phyloP scores from a whole-genome alignment of 495 filamentous ascomycete genomes.

The Tetracladium marchalianum region DNA sequence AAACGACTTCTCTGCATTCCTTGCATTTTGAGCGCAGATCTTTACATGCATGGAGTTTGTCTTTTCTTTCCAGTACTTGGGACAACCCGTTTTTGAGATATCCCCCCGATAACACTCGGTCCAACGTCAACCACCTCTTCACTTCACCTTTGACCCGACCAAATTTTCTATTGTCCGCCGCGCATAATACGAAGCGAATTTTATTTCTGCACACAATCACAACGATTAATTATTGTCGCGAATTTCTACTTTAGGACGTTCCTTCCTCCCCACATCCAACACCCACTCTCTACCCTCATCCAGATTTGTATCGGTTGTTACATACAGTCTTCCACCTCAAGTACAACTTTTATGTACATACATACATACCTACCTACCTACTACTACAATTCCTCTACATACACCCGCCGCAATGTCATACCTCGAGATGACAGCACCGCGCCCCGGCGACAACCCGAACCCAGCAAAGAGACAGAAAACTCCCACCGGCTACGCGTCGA shows the following conservation, averaged over 20 bases:
- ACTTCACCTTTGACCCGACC: background rate
- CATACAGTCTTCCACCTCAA: constrained; percentile 7
- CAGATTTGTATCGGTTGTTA: background rate
- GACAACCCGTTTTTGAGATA: no score
- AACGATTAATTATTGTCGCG: background rate
- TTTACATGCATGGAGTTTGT: no score
- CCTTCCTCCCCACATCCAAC: background rate
- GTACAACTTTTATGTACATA: background rate
- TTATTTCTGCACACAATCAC: background rate
- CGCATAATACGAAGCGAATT: background rate
- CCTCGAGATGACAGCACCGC: background rate
- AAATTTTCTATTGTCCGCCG: background rate
- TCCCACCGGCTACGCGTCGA: constrained; percentile 19
- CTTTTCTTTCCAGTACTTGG: no score
- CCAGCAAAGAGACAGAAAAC: constrained; percentile 37
- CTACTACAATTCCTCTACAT: background rate
- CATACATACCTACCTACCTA: background rate
- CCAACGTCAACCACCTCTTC: no score
- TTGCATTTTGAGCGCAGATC: no score
- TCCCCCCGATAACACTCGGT: no score
- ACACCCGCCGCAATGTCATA: background rate
- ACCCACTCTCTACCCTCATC: background rate
- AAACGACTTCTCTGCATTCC: no score
- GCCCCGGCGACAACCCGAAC: constrained; percentile 3
- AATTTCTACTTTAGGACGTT: background rate